A percentile compares a stretch with the other conserved stretches of the same genome.
Evolutionary conservation across 176 grass and related monocot genomes (phyloP).

Genomic region (Oryza brachyantha): DNA sequence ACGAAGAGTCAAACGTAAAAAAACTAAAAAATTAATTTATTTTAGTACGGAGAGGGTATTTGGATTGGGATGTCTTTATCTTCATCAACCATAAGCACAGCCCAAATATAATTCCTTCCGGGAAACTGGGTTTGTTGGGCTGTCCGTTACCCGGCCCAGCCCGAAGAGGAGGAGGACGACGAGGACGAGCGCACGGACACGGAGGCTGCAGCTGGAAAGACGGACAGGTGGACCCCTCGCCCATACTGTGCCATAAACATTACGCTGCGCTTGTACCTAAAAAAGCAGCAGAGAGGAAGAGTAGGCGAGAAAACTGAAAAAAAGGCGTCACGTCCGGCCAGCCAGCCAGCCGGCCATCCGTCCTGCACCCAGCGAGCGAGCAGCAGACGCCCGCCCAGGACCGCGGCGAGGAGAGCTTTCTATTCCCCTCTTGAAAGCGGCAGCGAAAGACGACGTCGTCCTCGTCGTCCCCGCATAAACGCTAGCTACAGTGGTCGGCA

Average conservation of each 20-base stretch:
- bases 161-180: not conserved
- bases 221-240: not conserved
- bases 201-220: slow-evolving; percentile 28
- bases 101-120: no score
- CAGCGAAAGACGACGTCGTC: not conserved
- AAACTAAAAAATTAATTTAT: no score
- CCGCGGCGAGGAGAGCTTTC: slow-evolving; percentile 39
- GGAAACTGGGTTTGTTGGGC: no score
- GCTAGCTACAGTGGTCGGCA: not conserved
- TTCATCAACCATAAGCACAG: not conserved
- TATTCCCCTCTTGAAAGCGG: slow-evolving; percentile 33
- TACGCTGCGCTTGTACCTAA: not conserved
- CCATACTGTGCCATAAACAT: slow-evolving; percentile 30
- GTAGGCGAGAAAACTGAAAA: not conserved
- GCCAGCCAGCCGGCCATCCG: slow-evolving; percentile 7
- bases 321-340: slow-evolving; percentile 2
- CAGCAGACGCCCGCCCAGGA: slow-evolving; percentile 26
- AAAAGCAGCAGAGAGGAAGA: not conserved
- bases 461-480: not conserved
- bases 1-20: no score
- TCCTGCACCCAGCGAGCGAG: not conserved
- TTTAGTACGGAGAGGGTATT: no score
- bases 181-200: not conserved
- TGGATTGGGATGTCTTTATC: not conserved
- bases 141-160: not conserved